A percentile compares a stretch with the other conserved stretches of the same genome.
These are phyloP conservation scores for Posidonia australis DNA, from an alignment of 106 monocot species.

Conservation along the genomic window DNA sequence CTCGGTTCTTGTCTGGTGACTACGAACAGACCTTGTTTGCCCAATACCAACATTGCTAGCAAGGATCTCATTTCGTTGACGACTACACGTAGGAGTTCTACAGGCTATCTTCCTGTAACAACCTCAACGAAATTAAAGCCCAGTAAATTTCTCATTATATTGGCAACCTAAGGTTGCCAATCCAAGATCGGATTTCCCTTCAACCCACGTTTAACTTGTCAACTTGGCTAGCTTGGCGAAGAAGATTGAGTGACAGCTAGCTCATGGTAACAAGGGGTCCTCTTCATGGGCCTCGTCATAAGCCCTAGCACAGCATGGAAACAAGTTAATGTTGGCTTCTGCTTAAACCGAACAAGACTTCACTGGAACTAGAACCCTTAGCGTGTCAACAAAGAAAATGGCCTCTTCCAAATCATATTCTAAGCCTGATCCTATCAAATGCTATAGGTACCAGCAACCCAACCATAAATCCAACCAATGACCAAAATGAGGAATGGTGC, in stretches of 20 bases:
- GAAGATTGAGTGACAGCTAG: neutral
- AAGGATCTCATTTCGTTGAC: neutral
- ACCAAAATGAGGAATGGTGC: neutral
- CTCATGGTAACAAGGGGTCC: neutral
- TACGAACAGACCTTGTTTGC: neutral
- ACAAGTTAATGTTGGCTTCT: too few species aligned
- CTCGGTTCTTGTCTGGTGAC: neutral
- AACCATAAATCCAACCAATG: neutral
- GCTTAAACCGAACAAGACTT: too few species aligned
- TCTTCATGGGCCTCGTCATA: too few species aligned
- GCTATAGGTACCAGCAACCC: neutral
- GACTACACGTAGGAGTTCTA: neutral
- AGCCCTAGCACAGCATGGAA: too few species aligned
- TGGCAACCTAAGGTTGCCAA: neutral
- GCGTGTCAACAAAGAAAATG: neutral
- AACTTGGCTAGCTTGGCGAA: neutral
- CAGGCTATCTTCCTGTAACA: neutral
- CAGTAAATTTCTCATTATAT: neutral
- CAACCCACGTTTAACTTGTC: neutral
- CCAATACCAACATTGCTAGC: neutral
- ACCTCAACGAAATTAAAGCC: neutral
- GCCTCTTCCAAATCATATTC: neutral
- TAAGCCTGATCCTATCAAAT: neutral
- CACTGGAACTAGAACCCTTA: too few species aligned
- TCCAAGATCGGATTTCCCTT: too few species aligned